Evolutionary conservation across 768 basidiomycete genomes (phyloP).

Genomic region (Hortiboletus campestris): DNA sequence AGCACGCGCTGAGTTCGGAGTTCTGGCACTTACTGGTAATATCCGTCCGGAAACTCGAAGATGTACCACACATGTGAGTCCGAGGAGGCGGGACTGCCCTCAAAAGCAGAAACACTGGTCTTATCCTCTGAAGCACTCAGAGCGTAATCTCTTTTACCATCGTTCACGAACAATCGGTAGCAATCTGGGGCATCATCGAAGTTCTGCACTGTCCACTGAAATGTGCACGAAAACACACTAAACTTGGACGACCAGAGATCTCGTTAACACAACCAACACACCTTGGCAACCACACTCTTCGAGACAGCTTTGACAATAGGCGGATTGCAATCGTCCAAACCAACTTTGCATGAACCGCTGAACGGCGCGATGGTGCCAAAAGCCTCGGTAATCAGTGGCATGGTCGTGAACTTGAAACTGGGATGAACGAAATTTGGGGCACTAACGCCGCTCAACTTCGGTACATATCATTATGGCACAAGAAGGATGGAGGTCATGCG

Average conservation of each 20-base stretch:
- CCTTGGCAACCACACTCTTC: not conserved
- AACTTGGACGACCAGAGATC: not conserved
- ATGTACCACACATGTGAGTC: constrained; percentile 9
- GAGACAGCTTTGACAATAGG: constrained; percentile 1
- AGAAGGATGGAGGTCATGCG: not conserved
- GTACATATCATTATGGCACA: not conserved
- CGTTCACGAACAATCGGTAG: constrained; percentile 10
- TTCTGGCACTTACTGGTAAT: not conserved
- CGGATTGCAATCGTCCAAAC: not conserved
- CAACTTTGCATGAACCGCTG: not conserved
- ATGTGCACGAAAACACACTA: not conserved
- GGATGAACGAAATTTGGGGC: no score
- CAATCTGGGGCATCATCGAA: constrained; percentile 3
- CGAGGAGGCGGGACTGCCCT: constrained; percentile 2
- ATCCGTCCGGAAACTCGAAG: not conserved
- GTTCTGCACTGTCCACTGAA: constrained; percentile 10
- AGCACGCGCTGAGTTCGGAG: not conserved
- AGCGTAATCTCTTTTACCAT: constrained; percentile 7
- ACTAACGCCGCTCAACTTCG: no score
- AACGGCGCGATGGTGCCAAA: constrained; percentile 3
- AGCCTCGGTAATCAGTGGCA: not conserved
- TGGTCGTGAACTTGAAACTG: not conserved
- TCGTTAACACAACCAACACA: not conserved
- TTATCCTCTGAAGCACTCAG: not conserved
- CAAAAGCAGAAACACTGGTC: not conserved